These are phyloP conservation scores for Cucurbita ficifolia DNA, from an alignment of 306 rosid species.

Conservation along the genomic window DNA sequence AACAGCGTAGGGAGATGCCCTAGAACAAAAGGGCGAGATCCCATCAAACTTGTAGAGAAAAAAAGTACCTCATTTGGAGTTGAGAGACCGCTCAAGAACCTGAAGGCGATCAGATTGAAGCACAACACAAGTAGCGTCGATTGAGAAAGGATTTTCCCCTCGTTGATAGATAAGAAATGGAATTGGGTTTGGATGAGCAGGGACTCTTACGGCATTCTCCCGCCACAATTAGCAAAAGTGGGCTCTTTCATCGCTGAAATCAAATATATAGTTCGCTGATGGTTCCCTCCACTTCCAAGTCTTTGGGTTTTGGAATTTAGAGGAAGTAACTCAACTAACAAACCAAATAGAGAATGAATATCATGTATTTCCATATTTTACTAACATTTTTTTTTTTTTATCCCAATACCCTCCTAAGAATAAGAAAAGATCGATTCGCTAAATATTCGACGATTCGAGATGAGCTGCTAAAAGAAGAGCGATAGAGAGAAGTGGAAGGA, in stretches of 20 bases:
- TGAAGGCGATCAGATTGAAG: neutral
- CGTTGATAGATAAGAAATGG: neutral
- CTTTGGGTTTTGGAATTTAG: neutral
- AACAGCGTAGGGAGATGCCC: neutral
- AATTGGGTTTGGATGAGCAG: neutral
- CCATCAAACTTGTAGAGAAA: neutral
- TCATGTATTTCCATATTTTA: too few species aligned
- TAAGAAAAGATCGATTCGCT: too few species aligned
- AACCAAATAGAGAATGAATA: too few species aligned
- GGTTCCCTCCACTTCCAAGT: neutral
- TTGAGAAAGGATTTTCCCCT: neutral
- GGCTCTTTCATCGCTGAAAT: neutral
- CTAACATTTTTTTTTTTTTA: too few species aligned
- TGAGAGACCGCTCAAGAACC: neutral
- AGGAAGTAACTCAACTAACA: too few species aligned
- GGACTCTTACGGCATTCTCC: slow-evolving; percentile 12
- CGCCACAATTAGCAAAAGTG: slow-evolving; percentile 5
- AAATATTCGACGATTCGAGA: too few species aligned
- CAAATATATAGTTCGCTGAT: neutral
- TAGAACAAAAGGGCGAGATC: neutral
- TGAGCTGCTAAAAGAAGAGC: too few species aligned
- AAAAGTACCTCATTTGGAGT: neutral
- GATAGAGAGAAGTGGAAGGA: too few species aligned
- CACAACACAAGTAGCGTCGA: neutral
- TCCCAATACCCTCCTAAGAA: too few species aligned